These are phyloP conservation scores for Aspergillus brasiliensis DNA, from an alignment of 2,329 filamentous ascomycete genomes.

Conservation along the genomic window DNA sequence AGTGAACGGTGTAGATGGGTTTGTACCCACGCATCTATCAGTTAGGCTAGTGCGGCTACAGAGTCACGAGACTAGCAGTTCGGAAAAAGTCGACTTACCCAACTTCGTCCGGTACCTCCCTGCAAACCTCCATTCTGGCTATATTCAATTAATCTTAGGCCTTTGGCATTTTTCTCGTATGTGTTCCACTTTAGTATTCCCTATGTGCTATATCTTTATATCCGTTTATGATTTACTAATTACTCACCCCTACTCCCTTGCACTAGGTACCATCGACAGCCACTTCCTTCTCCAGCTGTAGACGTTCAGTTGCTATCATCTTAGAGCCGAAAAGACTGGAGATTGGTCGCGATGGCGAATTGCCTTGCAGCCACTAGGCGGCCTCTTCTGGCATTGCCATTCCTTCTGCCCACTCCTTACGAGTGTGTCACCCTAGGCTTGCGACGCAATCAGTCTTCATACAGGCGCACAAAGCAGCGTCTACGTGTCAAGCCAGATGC, in stretches of 20 bases:
- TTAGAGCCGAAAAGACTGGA: background rate
- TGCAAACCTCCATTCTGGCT: background rate
- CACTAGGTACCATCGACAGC: background rate
- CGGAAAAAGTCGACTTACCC: slow-evolving; percentile 5
- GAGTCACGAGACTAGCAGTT: slow-evolving; percentile 6
- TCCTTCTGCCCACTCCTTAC: slow-evolving; percentile 42
- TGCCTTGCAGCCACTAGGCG: slow-evolving; percentile 34
- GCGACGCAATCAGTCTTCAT: slow-evolving; percentile 52
- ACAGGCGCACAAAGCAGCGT: slow-evolving; percentile 53
- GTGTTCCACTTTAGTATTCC: background rate
- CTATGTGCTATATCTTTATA: background rate
- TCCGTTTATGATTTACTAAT: background rate
- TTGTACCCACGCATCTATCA: background rate
- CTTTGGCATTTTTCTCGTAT: background rate
- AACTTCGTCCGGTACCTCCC: background rate
- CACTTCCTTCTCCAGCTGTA: background rate
- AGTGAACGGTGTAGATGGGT: too few species aligned
- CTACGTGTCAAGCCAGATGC: slow-evolving; percentile 56
- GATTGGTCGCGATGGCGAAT: slow-evolving; percentile 28
- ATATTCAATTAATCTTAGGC: background rate
- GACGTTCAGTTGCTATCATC: background rate
- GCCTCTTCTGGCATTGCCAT: slow-evolving; percentile 39
- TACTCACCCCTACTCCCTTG: background rate
- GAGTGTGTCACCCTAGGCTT: slow-evolving; percentile 34
- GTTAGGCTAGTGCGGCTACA: background rate